Evolutionary conservation across 1,284 basidiomycete species (phyloP), one percentile per base, ranked within the genome.

Genomic region (Xanthoconium separans): DNA sequence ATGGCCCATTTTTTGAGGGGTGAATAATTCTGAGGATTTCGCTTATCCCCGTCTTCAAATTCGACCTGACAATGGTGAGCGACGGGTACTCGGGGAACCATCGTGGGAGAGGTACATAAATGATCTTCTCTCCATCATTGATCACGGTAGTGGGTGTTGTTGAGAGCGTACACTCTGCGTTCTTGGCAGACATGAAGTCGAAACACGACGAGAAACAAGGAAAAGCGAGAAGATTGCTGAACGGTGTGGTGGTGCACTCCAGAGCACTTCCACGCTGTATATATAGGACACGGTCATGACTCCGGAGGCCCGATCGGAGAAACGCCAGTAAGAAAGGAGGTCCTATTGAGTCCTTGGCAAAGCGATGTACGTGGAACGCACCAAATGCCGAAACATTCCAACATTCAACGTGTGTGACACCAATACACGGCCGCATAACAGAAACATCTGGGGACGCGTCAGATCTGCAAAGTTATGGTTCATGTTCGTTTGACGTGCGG

Each of bases 1-100:
- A 69, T 62, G 10, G 50, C 36, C 66, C 67, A 68, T 57, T 68
- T 68, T 47, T 51, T 65, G 34, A 51, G 22, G n/a, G 22, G 37
- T 33, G 63, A 36, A 37, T 56, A 68, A 20, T 63, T 65, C 2
- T 46, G 53, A 29, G 66, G 66, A 42, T 70, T 59, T 20, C 69
- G 56, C 30, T 41, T 47, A 47, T 68, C 69, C 13, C 51, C 65
- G 2, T 64, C 51, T 36, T 59, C 59, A 43, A 69, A 68, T 15
- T 70, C 59, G 27, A 69, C 58, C 65, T 67, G 34, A 47, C 6
- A 18, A 18, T 10, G 9, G 22, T 63, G 33, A 66, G 52, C 4
- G 27, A 52, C 16, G 16, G 2, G 3, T n/a, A 16, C 29, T 6
- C 3, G 34, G n/a, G 29, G n/a, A 36, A 8, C 22, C 12, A n/a